Base-by-base conservation (phyloP, 2,329 filamentous ascomycete genomes). In the Hymenoscyphus repandus region DNA sequence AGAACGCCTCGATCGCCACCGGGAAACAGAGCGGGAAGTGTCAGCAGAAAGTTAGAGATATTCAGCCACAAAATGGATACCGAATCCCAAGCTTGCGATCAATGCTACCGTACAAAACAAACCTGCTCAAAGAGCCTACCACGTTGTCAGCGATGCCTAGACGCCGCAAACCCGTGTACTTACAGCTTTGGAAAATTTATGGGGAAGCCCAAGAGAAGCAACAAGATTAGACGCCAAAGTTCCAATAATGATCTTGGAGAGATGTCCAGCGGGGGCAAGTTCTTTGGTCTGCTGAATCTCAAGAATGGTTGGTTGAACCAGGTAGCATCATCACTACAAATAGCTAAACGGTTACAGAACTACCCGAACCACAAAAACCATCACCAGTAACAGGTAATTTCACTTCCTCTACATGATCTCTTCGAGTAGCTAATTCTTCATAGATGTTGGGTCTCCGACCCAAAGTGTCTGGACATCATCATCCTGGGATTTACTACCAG, bases 131-230 rank as follows among this genome's bases (percentile, higher is more conserved):
- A 44, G 22, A 43, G 32, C n/a, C 32, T 44, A 33, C 39, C 38
- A 12, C 36, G 40, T 31, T 49, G 47, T 17, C 39, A 49, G 30
- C 39, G 47, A 12, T 49, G 47, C 37, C 6, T 44, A 15, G 40
- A 49, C 22, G 20, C 20, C n/a, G 34, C 20, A 7, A 49, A 44
- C 27, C 40, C 47, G 15, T 49, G 47, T 18, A 49, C 47, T 32
- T 49, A 49, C 32, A 44, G 39, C 18, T 49, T 49, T 38, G 47
- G 47, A 13, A 49, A 49, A 22, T 49, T 49, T 15, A 49, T 49
- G 47, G 47, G 47, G 17, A 43, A 44, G 20, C 47, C 47, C 18
- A 49, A 49, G 18, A 49, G 40, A 44, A 49, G 47, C 17, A 43
- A 32, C 32, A 49, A 49, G 32, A 27, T 43, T 7, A 15, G 33